Evolutionary conservation across 1,139 yeast genomes (phyloP).

Genomic region (Zygoascus meyerae): DNA sequence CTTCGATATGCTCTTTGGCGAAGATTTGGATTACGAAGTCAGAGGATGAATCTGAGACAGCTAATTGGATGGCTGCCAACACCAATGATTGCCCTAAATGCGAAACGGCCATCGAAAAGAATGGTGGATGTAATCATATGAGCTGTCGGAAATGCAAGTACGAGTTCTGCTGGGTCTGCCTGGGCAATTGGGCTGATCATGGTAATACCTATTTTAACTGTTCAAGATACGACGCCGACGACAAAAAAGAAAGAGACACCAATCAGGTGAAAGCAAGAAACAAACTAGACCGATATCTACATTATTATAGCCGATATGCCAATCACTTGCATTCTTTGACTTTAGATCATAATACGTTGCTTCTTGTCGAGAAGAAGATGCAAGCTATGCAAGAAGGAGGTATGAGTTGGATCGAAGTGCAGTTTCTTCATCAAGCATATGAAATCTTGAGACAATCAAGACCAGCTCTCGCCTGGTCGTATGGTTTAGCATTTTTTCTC

Average conservation of each 20-base stretch:
- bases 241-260: constrained; percentile 32
- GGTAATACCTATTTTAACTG: constrained; percentile 63
- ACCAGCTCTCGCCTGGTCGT: constrained; percentile 84
- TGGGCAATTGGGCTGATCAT: constrained; percentile 72
- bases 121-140: constrained; percentile 98
- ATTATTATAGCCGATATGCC: constrained; percentile 68
- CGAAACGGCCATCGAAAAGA: constrained; percentile 55
- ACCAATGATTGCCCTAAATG: constrained; percentile 81
- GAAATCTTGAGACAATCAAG: constrained; percentile 62
- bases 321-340: constrained; percentile 75
- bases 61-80: constrained; percentile 83
- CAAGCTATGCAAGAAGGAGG: constrained; percentile 58
- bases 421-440: constrained; percentile 71
- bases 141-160: constrained; percentile 68
- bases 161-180: constrained; percentile 94
- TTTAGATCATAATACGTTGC: constrained; percentile 62
- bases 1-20: constrained; percentile 71
- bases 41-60: constrained; percentile 81
- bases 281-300: constrained; percentile 60
- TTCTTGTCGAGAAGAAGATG: constrained; percentile 58
- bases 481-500: constrained; percentile 71
- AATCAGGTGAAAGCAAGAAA: constrained; percentile 36
- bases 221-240: constrained; percentile 48
- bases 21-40: constrained; percentile 74
- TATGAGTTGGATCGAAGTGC: constrained; percentile 87